Base-by-base conservation (phyloP, 768 basidiomycete species). In the Lactifluus hygrophoroides region DNA sequence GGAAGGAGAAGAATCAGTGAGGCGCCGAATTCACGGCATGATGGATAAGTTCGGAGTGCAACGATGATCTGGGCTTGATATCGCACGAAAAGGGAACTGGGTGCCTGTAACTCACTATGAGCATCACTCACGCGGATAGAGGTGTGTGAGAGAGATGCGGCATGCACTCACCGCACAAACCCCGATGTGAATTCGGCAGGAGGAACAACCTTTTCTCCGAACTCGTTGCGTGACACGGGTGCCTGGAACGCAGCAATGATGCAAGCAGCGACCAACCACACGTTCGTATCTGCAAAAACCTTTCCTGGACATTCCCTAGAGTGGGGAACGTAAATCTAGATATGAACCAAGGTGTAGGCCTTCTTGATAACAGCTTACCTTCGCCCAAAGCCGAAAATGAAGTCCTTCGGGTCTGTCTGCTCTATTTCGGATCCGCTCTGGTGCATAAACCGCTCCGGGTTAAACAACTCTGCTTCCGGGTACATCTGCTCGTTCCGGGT, bases 41-140 rank as follows among this genome's bases (percentile, higher is more conserved):
- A 3, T 52, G 45, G 35, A 62, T 42, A 28, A 64, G 51, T 23
- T 40, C 49, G 2, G 44, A 52, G 38, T 57, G 34, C 23, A n/a
- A n/a, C 37, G 16, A 27, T 5, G 66, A 67, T 17, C 67, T 63
- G 16, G 66, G 66, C 32, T 47, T 58, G 44, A 68, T 64, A 19
- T 54, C 48, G 47, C 66, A 68, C 16, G 57, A 54, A 35, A 66
- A 67, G 23, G 62, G 65, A 17, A 55, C 58, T 11, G 67, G 67
- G 27, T 64, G 65, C 28, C 67, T 68, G 45, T 14, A 28, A 5
- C 19, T 5, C 19, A 40, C 21, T 4, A 9, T 62, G 48, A 50
- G 54, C 5, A 32, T 28, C n/a, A 21, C 30, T 32, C 16, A 19
- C 27, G 19, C 16, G n/a, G 16, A 38, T 21, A 23, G n/a, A 7